Conservation (phyloP, 768 basidiomycete genomes). For the Pulveroboletus sp. region DNA sequence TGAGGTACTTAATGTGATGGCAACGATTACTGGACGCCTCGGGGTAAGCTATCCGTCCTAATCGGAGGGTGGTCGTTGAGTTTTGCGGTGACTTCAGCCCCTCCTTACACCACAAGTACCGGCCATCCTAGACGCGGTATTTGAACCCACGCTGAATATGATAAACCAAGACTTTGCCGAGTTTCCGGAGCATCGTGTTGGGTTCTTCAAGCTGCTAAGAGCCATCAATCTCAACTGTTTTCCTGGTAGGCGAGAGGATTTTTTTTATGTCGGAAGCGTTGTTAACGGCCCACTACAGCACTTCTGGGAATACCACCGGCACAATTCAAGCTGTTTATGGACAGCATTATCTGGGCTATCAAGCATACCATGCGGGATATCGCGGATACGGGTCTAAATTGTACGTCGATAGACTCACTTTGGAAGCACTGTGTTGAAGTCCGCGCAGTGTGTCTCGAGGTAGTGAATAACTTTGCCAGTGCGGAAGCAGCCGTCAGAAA, state of each 20-base stretch:
- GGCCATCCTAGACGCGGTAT: conserved; percentile 92
- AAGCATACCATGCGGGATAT: conserved; percentile 99
- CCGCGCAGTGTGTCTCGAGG: conserved; percentile 76
- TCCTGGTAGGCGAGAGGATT: conserved; percentile 61
- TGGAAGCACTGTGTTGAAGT: conserved; percentile 1
- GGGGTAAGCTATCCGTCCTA: conserved; percentile 54
- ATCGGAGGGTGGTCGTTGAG: conserved; percentile 3
- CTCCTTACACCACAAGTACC: conserved; percentile 91
- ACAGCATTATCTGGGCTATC: conserved; percentile 99
- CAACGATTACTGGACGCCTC: conserved; percentile 83
- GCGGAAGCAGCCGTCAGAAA: conserved; percentile 77
- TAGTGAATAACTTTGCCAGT: conserved; percentile 90
- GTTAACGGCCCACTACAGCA: conserved; percentile 34
- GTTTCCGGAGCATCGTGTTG: conserved; percentile 94
- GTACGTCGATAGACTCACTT: conserved; percentile 35
- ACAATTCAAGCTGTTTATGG: conserved; percentile 97
- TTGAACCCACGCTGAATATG: conserved; percentile 96
- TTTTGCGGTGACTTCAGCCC: conserved; percentile 39
- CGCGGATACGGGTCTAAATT: conserved; percentile 80
- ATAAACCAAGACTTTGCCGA: conserved; percentile 99
- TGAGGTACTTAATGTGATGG: conserved; percentile 96
- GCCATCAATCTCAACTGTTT: conserved; percentile 93
- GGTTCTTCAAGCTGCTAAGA: conserved; percentile 93
- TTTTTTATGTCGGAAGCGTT: not conserved
- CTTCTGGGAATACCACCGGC: conserved; percentile 80